Conservation (phyloP, 2,329 filamentous ascomycete species). For the Massarina eburnea region DNA sequence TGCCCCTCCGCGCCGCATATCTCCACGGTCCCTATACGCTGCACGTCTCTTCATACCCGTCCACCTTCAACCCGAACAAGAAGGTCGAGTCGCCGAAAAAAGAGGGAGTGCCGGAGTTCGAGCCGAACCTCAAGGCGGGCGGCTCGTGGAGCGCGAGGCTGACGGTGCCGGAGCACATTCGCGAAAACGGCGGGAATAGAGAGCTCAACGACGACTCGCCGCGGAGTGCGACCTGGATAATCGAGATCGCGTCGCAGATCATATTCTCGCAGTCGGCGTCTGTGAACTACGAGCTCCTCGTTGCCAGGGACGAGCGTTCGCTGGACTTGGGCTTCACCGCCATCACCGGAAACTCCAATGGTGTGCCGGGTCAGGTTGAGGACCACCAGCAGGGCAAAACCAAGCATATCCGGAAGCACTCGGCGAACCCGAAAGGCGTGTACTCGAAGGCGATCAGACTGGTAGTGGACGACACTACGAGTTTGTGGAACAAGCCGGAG, state of each 20-base stretch:
- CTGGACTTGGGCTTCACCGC: conserved; percentile 66
- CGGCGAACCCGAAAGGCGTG: conserved; percentile 70
- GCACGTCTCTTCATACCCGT: conserved; percentile 81
- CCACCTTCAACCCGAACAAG: conserved; percentile 78
- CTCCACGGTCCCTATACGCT: conserved; percentile 94
- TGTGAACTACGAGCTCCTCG: conserved; percentile 82
- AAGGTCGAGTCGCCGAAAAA: conserved; percentile 70
- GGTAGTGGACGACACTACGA: conserved; percentile 82
- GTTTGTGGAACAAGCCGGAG: conserved; percentile 88
- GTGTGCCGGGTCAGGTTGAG: conserved; percentile 64
- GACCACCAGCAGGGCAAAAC: conserved; percentile 72
- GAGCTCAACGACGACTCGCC: conserved; percentile 43
- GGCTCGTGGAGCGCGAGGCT: conserved; percentile 82
- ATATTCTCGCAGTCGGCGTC: conserved; percentile 88
- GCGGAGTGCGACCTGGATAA: conserved; percentile 75
- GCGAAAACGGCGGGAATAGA: conserved; percentile 60
- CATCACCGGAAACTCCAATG: conserved; percentile 55
- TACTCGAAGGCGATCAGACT: conserved; percentile 80
- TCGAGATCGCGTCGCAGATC: conserved; percentile 90
- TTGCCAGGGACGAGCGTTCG: conserved; percentile 84
- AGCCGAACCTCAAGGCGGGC: conserved; percentile 94
- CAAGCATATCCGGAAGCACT: conserved; percentile 55
- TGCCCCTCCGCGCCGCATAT: conserved; percentile 90
- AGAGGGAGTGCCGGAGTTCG: conserved; percentile 84
- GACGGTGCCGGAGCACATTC: conserved; percentile 75